phyloP scores from a whole-genome alignment of 2,329 filamentous ascomycete genomes.

The Phialemonium atrogriseum region DNA sequence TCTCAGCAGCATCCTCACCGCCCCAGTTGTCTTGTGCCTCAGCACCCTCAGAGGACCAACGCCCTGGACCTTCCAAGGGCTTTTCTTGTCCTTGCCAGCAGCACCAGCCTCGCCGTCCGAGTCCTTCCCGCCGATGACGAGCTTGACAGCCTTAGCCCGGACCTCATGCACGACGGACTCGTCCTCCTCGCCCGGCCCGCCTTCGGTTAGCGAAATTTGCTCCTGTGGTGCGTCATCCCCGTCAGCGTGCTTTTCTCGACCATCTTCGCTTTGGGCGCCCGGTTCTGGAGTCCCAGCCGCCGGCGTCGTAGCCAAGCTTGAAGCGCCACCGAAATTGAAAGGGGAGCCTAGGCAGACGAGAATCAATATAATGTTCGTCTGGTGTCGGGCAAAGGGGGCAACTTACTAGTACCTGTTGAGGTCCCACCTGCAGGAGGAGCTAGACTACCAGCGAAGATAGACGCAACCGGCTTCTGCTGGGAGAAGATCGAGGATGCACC shows the following conservation, averaged over 20 bases:
- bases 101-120: slow-evolving; percentile 35
- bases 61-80: slow-evolving; percentile 61
- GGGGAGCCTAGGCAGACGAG: slow-evolving; percentile 38
- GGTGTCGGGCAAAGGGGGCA: background rate
- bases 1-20: slow-evolving; percentile 61
- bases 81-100: slow-evolving; percentile 34
- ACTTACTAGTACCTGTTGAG: slow-evolving; percentile 35
- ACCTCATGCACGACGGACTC: slow-evolving; percentile 64
- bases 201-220: slow-evolving; percentile 62
- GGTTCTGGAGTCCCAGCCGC: slow-evolving; percentile 52
- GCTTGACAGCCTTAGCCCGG: slow-evolving; percentile 61
- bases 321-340: slow-evolving; percentile 49
- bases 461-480: slow-evolving; percentile 18
- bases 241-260: slow-evolving; percentile 35
- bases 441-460: slow-evolving; percentile 22
- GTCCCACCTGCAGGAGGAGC: slow-evolving; percentile 24
- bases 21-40: slow-evolving; percentile 61
- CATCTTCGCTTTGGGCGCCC: slow-evolving; percentile 34
- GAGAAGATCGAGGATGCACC: slow-evolving; percentile 17
- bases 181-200: slow-evolving; percentile 61
- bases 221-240: slow-evolving; percentile 54
- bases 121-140: slow-evolving; percentile 36
- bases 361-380: slow-evolving; percentile 11
- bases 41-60: slow-evolving; percentile 65
- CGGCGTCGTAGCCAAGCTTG: slow-evolving; percentile 52